A percentile compares a stretch with the other conserved stretches of the same genome.
phyloP scores from a whole-genome alignment of 441 rosid genomes.

The Melianthus villosus region DNA sequence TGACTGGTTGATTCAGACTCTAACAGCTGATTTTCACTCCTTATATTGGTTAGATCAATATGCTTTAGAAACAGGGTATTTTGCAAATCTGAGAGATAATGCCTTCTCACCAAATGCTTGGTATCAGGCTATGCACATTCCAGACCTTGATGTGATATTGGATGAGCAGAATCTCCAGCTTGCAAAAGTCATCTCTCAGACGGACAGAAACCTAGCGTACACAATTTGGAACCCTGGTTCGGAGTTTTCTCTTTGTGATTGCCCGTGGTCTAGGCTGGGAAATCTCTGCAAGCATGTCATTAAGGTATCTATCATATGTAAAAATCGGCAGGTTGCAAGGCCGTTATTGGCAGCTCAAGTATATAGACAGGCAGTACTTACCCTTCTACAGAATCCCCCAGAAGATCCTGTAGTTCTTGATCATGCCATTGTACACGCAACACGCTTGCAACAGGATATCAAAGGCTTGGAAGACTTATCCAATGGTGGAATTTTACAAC shows the following conservation, averaged over 20 bases:
- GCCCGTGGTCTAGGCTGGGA: slow-evolving; percentile 29
- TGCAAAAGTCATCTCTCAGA: slow-evolving; percentile 32
- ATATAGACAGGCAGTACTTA: slow-evolving; percentile 26
- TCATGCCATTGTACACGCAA: slow-evolving; percentile 24
- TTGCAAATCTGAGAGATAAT: slow-evolving; percentile 20
- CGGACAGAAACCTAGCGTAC: slow-evolving; percentile 20
- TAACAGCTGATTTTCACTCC: slow-evolving; percentile 38
- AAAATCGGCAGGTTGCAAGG: slow-evolving; percentile 28
- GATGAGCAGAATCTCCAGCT: slow-evolving; percentile 31
- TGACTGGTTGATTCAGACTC: slow-evolving; percentile 35
- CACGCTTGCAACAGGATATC: slow-evolving; percentile 32
- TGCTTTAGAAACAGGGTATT: slow-evolving; percentile 24
- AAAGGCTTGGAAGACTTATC: slow-evolving; percentile 40
- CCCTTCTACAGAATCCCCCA: slow-evolving; percentile 29
- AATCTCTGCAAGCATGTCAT: slow-evolving; percentile 39
- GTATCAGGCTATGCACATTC: slow-evolving; percentile 28
- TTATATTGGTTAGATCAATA: slow-evolving; percentile 31
- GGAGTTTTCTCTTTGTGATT: slow-evolving; percentile 37
- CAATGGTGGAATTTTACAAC: slow-evolving; percentile 30
- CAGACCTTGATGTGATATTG: slow-evolving; percentile 23
- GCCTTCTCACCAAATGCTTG: slow-evolving; percentile 29
- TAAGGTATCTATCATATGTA: slow-evolving; percentile 32
- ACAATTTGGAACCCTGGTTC: slow-evolving; percentile 44
- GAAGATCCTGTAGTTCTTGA: slow-evolving; percentile 33
- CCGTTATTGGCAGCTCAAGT: slow-evolving; percentile 26